These are phyloP conservation scores for Trametes polyzona DNA, from an alignment of 1,284 basidiomycete species.

Conservation along the genomic window DNA sequence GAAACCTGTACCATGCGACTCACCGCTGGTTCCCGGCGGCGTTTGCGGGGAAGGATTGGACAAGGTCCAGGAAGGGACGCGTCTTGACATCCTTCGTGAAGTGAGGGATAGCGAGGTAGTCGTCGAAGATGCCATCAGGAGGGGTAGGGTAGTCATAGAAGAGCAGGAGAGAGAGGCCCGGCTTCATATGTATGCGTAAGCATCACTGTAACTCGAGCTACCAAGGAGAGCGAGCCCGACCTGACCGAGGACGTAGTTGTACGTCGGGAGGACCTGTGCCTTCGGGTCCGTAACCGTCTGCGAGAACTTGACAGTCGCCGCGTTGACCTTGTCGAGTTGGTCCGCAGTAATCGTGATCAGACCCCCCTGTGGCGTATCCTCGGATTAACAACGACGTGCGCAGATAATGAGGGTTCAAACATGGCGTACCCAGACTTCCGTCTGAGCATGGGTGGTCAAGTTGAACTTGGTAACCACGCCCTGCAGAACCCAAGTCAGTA, in stretches of 20 bases:
- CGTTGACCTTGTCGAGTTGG: slow-evolving; percentile 42
- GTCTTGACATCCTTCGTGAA: slow-evolving; percentile 37
- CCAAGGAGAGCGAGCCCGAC: slow-evolving; percentile 30
- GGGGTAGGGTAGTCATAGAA: slow-evolving; percentile 49
- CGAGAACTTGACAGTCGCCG: slow-evolving; percentile 55
- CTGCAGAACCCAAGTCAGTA: slow-evolving; percentile 33
- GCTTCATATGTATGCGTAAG: neutral
- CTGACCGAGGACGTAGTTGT: slow-evolving; percentile 48
- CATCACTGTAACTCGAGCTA: neutral
- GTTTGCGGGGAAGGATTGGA: slow-evolving; percentile 46
- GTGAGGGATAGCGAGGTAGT: slow-evolving; percentile 40
- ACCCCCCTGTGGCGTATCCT: slow-evolving; percentile 50
- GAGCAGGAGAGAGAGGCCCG: slow-evolving; percentile 34
- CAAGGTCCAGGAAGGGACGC: slow-evolving; percentile 42
- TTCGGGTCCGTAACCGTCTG: slow-evolving; percentile 57
- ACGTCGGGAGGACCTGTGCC: slow-evolving; percentile 60
- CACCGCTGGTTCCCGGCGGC: slow-evolving; percentile 46
- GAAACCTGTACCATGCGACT: slow-evolving; percentile 1
- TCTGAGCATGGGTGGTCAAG: slow-evolving; percentile 55
- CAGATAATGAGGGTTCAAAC: slow-evolving; percentile 10
- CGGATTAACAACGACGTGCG: neutral
- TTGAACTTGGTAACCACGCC: slow-evolving; percentile 66
- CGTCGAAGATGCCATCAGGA: slow-evolving; percentile 48
- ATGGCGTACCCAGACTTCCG: slow-evolving; percentile 61
- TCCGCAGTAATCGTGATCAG: slow-evolving; percentile 45